These are phyloP conservation scores for Trypanosomatidae sp. DNA, from an alignment of 208 protist species.

Conservation along the genomic window DNA sequence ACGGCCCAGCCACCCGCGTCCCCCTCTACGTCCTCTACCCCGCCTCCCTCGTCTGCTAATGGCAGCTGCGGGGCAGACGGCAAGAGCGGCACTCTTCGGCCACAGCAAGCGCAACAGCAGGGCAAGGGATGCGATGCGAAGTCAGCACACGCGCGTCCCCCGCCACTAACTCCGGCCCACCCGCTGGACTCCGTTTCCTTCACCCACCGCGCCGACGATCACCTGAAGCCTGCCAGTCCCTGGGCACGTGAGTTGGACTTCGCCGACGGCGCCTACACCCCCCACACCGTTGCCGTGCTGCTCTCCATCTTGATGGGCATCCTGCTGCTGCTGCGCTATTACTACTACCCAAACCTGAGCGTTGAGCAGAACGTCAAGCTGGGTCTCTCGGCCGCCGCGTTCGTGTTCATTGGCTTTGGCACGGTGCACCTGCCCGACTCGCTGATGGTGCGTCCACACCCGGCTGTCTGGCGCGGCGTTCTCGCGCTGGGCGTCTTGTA, in stretches of 20 bases:
- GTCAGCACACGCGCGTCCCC: too few relatives aligned
- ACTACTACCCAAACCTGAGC: too few relatives aligned
- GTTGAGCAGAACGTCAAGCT: too few relatives aligned
- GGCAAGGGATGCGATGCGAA: too few relatives aligned
- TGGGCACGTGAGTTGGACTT: conserved; percentile 63
- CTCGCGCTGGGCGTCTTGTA: conserved; percentile 93
- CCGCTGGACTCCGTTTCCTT: too few relatives aligned
- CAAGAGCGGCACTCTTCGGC: too few relatives aligned
- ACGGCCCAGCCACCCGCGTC: too few relatives aligned
- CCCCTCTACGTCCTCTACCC: too few relatives aligned
- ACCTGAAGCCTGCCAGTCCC: conserved; percentile 36
- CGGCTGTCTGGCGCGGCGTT: conserved; percentile 93
- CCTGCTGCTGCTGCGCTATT: conserved; percentile 65
- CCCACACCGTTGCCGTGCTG: conserved; percentile 64
- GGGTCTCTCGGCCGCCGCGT: conserved; percentile 53
- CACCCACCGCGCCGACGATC: conserved; percentile 14
- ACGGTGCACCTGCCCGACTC: conserved; percentile 92
- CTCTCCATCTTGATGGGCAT: conserved; percentile 44
- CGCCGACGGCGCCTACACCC: conserved; percentile 52
- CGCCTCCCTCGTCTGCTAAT: too few relatives aligned
- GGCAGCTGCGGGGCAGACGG: too few relatives aligned
- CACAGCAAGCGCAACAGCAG: too few relatives aligned
- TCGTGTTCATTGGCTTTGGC: conserved; percentile 91
- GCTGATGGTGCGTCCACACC: conserved; percentile 95
- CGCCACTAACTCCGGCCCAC: too few relatives aligned